These are phyloP conservation scores for Pelargonium nanum DNA, from an alignment of 345 rosid species.

Conservation along the genomic window DNA sequence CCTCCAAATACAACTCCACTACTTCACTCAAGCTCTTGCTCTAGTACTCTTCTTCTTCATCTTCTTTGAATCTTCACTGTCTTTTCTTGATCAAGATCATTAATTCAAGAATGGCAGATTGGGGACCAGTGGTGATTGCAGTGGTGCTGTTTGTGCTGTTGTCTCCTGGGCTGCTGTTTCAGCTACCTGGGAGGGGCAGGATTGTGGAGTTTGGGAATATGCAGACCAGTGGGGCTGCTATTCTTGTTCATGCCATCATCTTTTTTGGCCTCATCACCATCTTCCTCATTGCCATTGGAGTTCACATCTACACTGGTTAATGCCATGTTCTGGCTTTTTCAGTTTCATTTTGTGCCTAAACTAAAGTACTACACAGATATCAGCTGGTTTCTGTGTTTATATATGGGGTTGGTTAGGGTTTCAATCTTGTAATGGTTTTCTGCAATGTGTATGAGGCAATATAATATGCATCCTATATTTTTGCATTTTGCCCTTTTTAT, in stretches of 20 bases:
- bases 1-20: too few species aligned
- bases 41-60: background rate
- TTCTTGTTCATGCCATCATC: constrained; percentile 49
- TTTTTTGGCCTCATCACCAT: constrained; percentile 49
- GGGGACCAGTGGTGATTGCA: constrained; percentile 71
- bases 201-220: constrained; percentile 53
- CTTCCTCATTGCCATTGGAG: constrained; percentile 46
- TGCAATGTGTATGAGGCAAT: too few species aligned
- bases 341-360: background rate
- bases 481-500: too few species aligned
- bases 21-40: background rate
- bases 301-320: constrained; percentile 47
- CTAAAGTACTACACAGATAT: too few species aligned
- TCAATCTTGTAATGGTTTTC: background rate
- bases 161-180: constrained; percentile 61
- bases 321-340: background rate
- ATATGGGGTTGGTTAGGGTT: too few species aligned
- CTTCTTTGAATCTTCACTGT: background rate
- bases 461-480: too few species aligned
- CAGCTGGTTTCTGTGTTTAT: too few species aligned
- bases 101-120: constrained; percentile 41
- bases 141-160: constrained; percentile 59
- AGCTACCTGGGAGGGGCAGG: constrained; percentile 48
- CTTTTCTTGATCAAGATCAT: too few species aligned
- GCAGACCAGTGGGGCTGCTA: constrained; percentile 56